Base-by-base conservation (phyloP, 495 filamentous ascomycete species). In the Letharia lupina region DNA sequence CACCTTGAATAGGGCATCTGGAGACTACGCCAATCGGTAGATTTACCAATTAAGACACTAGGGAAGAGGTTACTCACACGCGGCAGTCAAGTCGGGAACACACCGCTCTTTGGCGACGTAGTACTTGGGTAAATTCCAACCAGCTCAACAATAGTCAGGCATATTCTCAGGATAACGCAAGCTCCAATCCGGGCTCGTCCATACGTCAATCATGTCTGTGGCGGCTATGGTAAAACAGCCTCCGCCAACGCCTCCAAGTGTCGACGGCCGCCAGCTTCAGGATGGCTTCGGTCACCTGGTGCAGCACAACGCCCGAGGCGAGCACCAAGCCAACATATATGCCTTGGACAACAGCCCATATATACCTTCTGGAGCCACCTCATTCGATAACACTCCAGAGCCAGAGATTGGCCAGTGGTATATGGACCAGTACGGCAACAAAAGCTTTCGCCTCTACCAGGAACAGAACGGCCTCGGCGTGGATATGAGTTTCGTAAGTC, bases 251-350 rank as follows among this genome's bases (percentile, higher is more conserved):
- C 70, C 63, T 35, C 58, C 65, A 54, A 65, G 52, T 31, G 42
- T 57, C 31, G 61, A 56, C 52, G 72, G 73, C 47, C 80, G 80
- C 31, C 70, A 78, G 57, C 73, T 82, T n/a, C 73, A 76, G 23
- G 75, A 77, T 70, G 77, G 78, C 62, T 72, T 80, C 52, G 77
- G 82, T 48, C 74, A 83, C 45, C 65, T 80, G 18, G 68, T 81
- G 47, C 78, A 81, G 67, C 80, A 84, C 66, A 85, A 81, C 69
- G 69, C 79, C 35, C 64, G 70, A 41, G 67, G 74, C 18, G 68
- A 74, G 16, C 73, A 73, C 65, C 72, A 65, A 62, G 50, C 65
- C 37, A 54, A 63, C 52, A 20, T 41, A 18, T 68, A 68, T 37
- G 18, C 62, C 33, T 33, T 63, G 18, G 67, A 69, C 57, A 68